A percentile compares a stretch with the other conserved stretches of the same genome.
Conservation (phyloP, 768 basidiomycete genomes). For the Goffeauzyma gilvescens region DNA sequence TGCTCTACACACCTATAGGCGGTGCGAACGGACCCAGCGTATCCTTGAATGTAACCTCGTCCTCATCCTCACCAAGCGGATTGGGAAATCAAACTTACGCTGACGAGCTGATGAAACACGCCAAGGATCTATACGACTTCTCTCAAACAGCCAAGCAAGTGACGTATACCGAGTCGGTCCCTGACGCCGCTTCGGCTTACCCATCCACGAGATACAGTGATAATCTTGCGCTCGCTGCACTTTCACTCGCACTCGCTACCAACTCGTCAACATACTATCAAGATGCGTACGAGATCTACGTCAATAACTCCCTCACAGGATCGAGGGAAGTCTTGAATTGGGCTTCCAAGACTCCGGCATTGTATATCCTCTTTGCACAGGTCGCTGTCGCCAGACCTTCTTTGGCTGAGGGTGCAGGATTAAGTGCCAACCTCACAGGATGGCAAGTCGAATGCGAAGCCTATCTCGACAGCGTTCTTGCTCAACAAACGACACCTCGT, state of each 20-base stretch:
- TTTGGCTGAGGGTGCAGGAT: slow-evolving; percentile 34
- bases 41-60: slow-evolving; percentile 39
- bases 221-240: slow-evolving; percentile 43
- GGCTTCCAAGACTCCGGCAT: slow-evolving; percentile 63
- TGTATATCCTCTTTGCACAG: slow-evolving; percentile 58
- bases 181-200: slow-evolving; percentile 4
- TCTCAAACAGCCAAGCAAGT: slow-evolving; percentile 40
- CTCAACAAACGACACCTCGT: slow-evolving; percentile 42
- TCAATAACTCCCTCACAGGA: slow-evolving; percentile 40
- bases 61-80: slow-evolving; percentile 25
- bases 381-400: slow-evolving; percentile 43
- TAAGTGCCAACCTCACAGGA: slow-evolving; percentile 38
- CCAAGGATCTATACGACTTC: slow-evolving; percentile 53
- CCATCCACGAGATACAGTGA: slow-evolving; percentile 16
- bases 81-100: slow-evolving; percentile 49
- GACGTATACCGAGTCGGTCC: slow-evolving; percentile 11
- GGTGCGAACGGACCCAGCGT: too few species aligned
- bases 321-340: slow-evolving; percentile 59
- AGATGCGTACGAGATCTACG: slow-evolving; percentile 47
- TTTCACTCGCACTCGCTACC: slow-evolving; percentile 55
- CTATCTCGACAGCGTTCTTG: slow-evolving; percentile 56
- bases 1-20: slow-evolving; percentile 54
- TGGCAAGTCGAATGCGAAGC: slow-evolving; percentile 56
- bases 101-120: slow-evolving; percentile 50
- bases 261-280: slow-evolving; percentile 44